Percentiles rank a stretch among this genome's conserved stretches.
Evolutionary conservation across 805 yeast genomes (phyloP).

Genomic region (Candida caryicola): DNA sequence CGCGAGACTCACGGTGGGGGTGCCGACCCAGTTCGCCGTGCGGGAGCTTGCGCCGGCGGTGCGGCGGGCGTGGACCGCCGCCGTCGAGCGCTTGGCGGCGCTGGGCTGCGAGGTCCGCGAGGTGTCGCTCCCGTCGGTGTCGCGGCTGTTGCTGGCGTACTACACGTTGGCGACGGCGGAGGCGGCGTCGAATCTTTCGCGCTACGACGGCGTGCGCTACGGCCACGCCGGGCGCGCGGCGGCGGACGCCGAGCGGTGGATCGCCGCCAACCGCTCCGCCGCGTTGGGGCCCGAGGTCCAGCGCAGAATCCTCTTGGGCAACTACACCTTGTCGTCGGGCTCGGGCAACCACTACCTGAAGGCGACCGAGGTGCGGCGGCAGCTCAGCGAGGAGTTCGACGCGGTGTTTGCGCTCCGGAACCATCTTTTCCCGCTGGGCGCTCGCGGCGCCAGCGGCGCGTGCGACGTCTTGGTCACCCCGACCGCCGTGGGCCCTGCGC

Average conservation of each 20-base stretch:
- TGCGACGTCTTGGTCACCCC: slow-evolving; percentile 73
- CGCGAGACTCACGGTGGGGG: slow-evolving; percentile 48
- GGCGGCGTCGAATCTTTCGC: slow-evolving; percentile 85
- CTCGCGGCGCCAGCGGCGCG: slow-evolving; percentile 18
- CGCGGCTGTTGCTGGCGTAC: slow-evolving; percentile 70
- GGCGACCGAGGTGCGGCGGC: slow-evolving; percentile 66
- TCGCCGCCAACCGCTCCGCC: slow-evolving; percentile 50
- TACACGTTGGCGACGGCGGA: slow-evolving; percentile 90
- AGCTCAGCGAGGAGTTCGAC: slow-evolving; percentile 65
- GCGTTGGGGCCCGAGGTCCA: slow-evolving; percentile 84
- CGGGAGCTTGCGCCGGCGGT: slow-evolving; percentile 51
- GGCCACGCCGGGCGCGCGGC: slow-evolving; percentile 47
- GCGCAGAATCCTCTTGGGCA: slow-evolving; percentile 80
- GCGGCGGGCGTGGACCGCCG: slow-evolving; percentile 44
- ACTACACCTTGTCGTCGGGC: slow-evolving; percentile 77
- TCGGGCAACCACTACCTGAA: slow-evolving; percentile 71
- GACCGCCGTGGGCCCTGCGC: slow-evolving; percentile 60
- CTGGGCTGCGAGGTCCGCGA: slow-evolving; percentile 54
- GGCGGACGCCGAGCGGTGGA: slow-evolving; percentile 11
- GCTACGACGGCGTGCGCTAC: slow-evolving; percentile 88
- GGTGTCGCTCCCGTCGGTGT: slow-evolving; percentile 70
- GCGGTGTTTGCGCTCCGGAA: slow-evolving; percentile 42
- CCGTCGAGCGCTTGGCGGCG: slow-evolving; percentile 43
- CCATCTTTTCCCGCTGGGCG: slow-evolving; percentile 35
- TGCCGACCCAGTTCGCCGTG: slow-evolving; percentile 65